phyloP scores from a whole-genome alignment of 2,329 filamentous ascomycete genomes.

The Coniochaeta prunicola region DNA sequence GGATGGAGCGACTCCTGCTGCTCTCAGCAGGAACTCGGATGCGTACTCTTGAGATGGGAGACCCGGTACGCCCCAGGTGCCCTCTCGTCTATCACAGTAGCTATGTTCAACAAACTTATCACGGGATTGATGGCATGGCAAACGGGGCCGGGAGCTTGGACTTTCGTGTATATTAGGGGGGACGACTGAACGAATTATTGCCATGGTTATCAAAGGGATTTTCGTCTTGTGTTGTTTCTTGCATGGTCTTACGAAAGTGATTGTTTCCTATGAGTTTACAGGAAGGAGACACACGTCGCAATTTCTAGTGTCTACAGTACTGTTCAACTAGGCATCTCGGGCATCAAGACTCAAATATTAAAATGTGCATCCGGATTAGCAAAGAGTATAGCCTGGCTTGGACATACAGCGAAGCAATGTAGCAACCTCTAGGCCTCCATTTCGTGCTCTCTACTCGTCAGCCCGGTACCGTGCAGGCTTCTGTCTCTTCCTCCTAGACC shows the following conservation, averaged over 20 bases:
- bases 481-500: conserved; percentile 12
- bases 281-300: not conserved
- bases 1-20: not conserved
- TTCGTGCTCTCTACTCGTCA: conserved; percentile 2
- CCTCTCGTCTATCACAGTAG: not conserved
- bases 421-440: not conserved
- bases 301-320: not conserved
- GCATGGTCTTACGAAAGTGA: not conserved
- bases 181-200: not conserved
- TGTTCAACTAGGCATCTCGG: not conserved
- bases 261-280: not conserved
- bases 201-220: not conserved
- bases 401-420: not conserved
- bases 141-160: not conserved
- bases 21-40: not conserved
- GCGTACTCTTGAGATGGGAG: not conserved
- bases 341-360: not conserved
- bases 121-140: not conserved
- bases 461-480: conserved; percentile 14
- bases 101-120: not conserved
- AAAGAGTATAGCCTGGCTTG: not conserved
- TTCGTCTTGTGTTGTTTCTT: not conserved
- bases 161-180: not conserved
- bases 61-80: not conserved
- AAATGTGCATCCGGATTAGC: too few relatives aligned